phyloP scores from a whole-genome alignment of 306 rosid genomes.

The Vigna nakashimae region DNA sequence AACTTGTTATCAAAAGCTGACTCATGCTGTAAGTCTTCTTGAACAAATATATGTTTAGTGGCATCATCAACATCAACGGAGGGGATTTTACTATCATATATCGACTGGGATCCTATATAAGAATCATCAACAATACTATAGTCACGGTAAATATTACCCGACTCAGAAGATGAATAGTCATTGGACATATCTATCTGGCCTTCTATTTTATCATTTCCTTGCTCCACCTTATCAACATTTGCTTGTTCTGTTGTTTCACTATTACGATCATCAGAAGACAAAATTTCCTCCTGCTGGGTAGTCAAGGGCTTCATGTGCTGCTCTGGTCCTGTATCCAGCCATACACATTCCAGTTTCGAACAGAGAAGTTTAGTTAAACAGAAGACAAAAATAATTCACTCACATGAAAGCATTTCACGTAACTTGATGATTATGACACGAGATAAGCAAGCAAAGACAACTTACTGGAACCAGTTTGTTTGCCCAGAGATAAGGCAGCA shows the following conservation, averaged over 20 bases:
- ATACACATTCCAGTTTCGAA: slow-evolving; percentile 29
- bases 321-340: slow-evolving; percentile 57
- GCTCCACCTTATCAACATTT: slow-evolving; percentile 40
- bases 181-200: slow-evolving; percentile 56
- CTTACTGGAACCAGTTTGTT: slow-evolving; percentile 67
- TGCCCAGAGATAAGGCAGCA: slow-evolving; percentile 71
- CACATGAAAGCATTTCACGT: not conserved
- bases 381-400: slow-evolving; percentile 27
- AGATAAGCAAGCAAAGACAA: slow-evolving; percentile 26
- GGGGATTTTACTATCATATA: slow-evolving; percentile 51
- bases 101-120: slow-evolving; percentile 51
- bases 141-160: slow-evolving; percentile 53
- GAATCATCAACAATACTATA: slow-evolving; percentile 60
- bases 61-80: slow-evolving; percentile 55
- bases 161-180: slow-evolving; percentile 64
- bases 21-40: slow-evolving; percentile 54
- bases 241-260: slow-evolving; percentile 46
- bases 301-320: slow-evolving; percentile 79
- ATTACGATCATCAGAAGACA: slow-evolving; percentile 63
- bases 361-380: slow-evolving; percentile 22
- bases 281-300: slow-evolving; percentile 63
- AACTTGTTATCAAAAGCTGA: slow-evolving; percentile 54
- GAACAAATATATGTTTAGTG: slow-evolving; percentile 50
- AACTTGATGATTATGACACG: slow-evolving; percentile 11
- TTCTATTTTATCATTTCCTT: slow-evolving; percentile 52